Percentiles rank a stretch among this genome's conserved stretches.
phyloP scores from a whole-genome alignment of 768 basidiomycete species.

The Pleurotus tuber-regium region DNA sequence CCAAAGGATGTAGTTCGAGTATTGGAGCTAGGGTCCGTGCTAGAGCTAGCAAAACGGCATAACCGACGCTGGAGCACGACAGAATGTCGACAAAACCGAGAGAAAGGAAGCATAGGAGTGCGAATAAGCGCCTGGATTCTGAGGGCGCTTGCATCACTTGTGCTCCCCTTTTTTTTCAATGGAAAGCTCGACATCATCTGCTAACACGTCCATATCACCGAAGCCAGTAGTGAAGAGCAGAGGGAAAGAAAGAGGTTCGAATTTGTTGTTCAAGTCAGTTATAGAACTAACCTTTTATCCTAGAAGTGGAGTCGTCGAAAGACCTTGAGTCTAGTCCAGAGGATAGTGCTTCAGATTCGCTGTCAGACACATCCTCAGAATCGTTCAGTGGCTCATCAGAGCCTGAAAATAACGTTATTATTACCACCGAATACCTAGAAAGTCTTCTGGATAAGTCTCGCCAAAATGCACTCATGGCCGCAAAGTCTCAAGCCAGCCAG shows the following conservation, averaged over 20 bases:
- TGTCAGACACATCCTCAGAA: constrained; percentile 35
- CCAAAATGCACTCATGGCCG: constrained; percentile 38
- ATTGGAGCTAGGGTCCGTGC: constrained; percentile 10
- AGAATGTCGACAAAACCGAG: constrained; percentile 13
- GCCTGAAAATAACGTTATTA: constrained; percentile 22
- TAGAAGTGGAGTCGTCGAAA: constrained; percentile 5
- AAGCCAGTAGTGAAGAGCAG: constrained; percentile 40
- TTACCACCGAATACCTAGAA: constrained; percentile 59
- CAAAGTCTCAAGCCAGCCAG: constrained; percentile 21
- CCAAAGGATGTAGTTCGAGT: constrained; percentile 83
- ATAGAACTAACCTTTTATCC: not conserved
- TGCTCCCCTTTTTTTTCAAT: no score
- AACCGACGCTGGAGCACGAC: constrained; percentile 14
- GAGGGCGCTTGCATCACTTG: not conserved
- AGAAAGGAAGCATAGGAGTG: constrained; percentile 13
- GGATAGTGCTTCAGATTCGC: constrained; percentile 33
- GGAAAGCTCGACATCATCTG: not conserved
- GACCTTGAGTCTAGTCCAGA: constrained; percentile 13
- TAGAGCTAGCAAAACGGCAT: constrained; percentile 25
- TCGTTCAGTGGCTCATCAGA: not conserved
- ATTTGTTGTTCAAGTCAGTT: not conserved
- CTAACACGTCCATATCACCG: no score
- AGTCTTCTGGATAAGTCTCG: constrained; percentile 63
- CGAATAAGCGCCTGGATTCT: not conserved
- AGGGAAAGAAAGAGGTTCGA: constrained; percentile 36